Conservation (phyloP, 805 yeast genomes). For the Schwanniomyces yamadae region DNA sequence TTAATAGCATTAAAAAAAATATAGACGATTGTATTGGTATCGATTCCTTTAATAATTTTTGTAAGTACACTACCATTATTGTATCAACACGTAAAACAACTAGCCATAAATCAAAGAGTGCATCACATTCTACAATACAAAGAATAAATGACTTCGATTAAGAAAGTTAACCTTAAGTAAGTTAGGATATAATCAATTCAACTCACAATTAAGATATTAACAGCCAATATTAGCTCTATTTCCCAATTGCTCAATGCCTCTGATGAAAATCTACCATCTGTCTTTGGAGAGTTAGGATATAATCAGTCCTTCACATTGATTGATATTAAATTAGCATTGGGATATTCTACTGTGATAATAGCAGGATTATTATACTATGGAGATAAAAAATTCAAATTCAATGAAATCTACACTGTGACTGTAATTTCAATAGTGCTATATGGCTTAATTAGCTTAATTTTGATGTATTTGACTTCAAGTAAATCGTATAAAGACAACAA, state of each 20-base stretch:
- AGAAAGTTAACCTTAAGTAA: slow-evolving; percentile 25
- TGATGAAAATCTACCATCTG: slow-evolving; percentile 47
- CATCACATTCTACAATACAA: background rate
- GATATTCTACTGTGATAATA: slow-evolving; percentile 44
- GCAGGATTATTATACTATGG: slow-evolving; percentile 47
- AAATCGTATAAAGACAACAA: slow-evolving; percentile 43
- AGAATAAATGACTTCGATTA: slow-evolving; percentile 18
- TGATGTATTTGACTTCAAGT: slow-evolving; percentile 32
- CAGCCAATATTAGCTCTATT: slow-evolving; percentile 35
- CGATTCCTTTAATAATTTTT: background rate
- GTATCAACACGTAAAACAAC: slow-evolving; percentile 1
- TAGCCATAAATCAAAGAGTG: background rate
- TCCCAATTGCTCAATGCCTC: slow-evolving; percentile 47
- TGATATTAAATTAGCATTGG: slow-evolving; percentile 51
- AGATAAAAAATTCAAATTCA: slow-evolving; percentile 50
- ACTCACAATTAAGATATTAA: no score
- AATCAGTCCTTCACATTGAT: slow-evolving; percentile 44
- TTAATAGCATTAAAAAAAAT: background rate
- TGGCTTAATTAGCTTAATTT: slow-evolving; percentile 31
- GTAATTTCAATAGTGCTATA: slow-evolving; percentile 37
- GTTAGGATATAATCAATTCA: slow-evolving; percentile 11
- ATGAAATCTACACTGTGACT: slow-evolving; percentile 36
- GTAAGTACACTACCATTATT: slow-evolving; percentile 2
- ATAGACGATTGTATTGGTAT: background rate
- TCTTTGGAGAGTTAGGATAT: slow-evolving; percentile 45